Base-by-base conservation (phyloP, 495 filamentous ascomycete species). In the Talaromyces wortmannii region DNA sequence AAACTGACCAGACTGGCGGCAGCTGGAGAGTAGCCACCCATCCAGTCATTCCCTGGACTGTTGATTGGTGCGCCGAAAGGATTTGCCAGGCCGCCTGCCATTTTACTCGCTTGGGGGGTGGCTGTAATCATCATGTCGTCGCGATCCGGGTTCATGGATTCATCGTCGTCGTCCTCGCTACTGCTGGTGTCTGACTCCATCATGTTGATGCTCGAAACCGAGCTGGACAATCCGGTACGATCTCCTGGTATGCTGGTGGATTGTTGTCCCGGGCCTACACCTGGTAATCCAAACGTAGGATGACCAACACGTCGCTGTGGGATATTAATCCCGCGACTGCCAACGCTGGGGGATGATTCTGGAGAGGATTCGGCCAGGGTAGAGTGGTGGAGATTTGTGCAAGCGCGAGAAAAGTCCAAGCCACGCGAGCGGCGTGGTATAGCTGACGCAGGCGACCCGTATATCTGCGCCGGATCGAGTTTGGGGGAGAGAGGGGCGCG, bases 371-470 rank as follows among this genome's bases (percentile, higher is more conserved):
- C 86, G 53, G 91, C 91, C 7, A 97, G 78, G 3, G 88, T 97
- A 18, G 94, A 97, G 69, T 97, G 95, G 72, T 98, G 94, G 10
- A 98, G 79, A 59, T 91, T 95, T 5, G 94, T 97, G 55, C 91
- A 92, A 45, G 90, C 91, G 59, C 92, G 81, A n/a, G 91, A 89
- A 69, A 94, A 96, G 64, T 97, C 92, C 49, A 95, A 71, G 31
- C 91, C 91, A 23, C 92, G 83, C 6, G 90, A 95, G 49, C 91
- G 84, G 50, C 92, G 80, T 46, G 92, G 92, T 12, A 97, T 80
- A 15, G 92, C 85, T 13, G 89, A 94, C n/a, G 82, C 77, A 13
- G 87, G 85, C 4, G 90, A 90, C 46, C 88, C 87, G 73, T 94
- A 96, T 31, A 83, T 88, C 56, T 88, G 86, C 13, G 86, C 83